Base-by-base conservation (phyloP, 73 alveolate genomes). In the Durusdinium trenchii region DNA sequence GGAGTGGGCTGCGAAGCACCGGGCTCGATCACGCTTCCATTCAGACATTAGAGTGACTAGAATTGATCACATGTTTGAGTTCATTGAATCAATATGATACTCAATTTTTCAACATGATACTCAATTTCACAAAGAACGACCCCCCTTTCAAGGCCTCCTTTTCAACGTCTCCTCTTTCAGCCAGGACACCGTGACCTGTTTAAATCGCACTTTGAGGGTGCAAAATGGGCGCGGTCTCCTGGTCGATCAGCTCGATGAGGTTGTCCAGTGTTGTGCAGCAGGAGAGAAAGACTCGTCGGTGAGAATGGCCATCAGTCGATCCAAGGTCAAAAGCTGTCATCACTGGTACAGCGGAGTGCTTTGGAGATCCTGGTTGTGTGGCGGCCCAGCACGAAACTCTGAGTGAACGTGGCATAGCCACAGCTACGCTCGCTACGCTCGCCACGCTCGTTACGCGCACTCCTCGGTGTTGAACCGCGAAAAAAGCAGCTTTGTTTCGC, bases 101-200 rank as follows among this genome's bases (percentile, higher is more conserved):
- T 73, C 35, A 28, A 36, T 73, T 16, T 38, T 0, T 23, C 28
- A 64, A 6, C 42, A 38, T 9, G 78, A 16, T 20, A 51, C 3
- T 2, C 40, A 2, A 30, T 0, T 36, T 3, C 28, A 12, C 28
- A 54, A 12, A 20, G 9, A 12, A 20, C 64, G 20, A 54, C 9
- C 64, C 64, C 64, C 28, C 28, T 12, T 20, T 12, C 64, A 9
- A 12, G 9, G 9, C 28, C 64, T 20, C 64, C 28, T 54, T 12
- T 54, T 54, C 64, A 12, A 12, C 20, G 45, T 6, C 28, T 2
- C 67, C 32, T 43, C 62, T 28, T 10, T 28, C 43, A 23, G 42
- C 47, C 64, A 86, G 82, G 82, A 86, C 40, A 54, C 82, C 47
- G 95, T 54, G 83, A 48, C 69, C 0, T 86, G 95, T 23, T 45